Percentiles rank a stretch among this genome's conserved stretches.
These are phyloP conservation scores for Clonostachys solani DNA, from an alignment of 2,329 filamentous ascomycete genomes.

Conservation along the genomic window DNA sequence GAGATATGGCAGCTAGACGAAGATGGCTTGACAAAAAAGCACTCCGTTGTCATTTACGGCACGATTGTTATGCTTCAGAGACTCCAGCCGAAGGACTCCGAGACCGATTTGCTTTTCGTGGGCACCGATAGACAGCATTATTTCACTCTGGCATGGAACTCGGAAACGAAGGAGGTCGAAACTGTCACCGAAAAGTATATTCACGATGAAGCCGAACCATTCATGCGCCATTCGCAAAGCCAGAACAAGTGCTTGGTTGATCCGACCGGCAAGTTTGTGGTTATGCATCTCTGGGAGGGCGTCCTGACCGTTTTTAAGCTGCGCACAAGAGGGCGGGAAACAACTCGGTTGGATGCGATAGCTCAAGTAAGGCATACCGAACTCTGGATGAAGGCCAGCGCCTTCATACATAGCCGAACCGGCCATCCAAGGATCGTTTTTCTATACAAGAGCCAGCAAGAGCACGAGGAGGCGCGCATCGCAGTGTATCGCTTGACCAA, in stretches of 20 bases:
- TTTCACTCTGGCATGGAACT: slow-evolving; percentile 84
- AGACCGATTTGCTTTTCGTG: slow-evolving; percentile 83
- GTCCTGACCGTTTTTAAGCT: slow-evolving; percentile 52
- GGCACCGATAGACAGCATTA: slow-evolving; percentile 88
- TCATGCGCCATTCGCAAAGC: slow-evolving; percentile 74
- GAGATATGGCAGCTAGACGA: slow-evolving; percentile 73
- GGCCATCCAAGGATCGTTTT: slow-evolving; percentile 55
- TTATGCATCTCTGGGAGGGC: slow-evolving; percentile 57
- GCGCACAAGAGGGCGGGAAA: slow-evolving; percentile 29
- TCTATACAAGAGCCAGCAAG: slow-evolving; percentile 49
- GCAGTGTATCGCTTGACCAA: slow-evolving; percentile 55
- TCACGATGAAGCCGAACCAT: slow-evolving; percentile 49
- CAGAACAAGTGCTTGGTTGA: slow-evolving; percentile 82
- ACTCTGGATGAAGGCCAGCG: slow-evolving; percentile 54
- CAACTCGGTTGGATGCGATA: slow-evolving; percentile 39
- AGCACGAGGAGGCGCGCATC: slow-evolving; percentile 48
- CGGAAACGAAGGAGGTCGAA: slow-evolving; percentile 42
- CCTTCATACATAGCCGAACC: slow-evolving; percentile 53
- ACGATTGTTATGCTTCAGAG: slow-evolving; percentile 81
- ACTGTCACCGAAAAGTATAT: slow-evolving; percentile 44
- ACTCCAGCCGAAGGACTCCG: slow-evolving; percentile 68
- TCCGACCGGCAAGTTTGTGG: slow-evolving; percentile 62
- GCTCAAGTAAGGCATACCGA: slow-evolving; percentile 54
- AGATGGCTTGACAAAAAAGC: slow-evolving; percentile 60
- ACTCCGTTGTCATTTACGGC: slow-evolving; percentile 74